These are phyloP conservation scores for Clohesyomyces aquaticus DNA, from an alignment of 495 filamentous ascomycete species.

Conservation along the genomic window DNA sequence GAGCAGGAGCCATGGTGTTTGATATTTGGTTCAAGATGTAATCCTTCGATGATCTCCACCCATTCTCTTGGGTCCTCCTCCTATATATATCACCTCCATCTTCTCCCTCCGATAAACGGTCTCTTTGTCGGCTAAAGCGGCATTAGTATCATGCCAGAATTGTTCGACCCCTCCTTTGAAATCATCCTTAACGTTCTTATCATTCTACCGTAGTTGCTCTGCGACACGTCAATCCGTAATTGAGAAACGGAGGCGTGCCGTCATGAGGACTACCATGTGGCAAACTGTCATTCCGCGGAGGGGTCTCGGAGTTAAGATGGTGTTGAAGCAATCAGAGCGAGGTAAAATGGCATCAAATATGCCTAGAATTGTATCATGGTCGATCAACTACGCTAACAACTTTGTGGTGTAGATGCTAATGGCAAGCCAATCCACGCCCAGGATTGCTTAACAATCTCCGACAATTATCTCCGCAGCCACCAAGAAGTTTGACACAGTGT, in stretches of 20 bases:
- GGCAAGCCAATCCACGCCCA: neutral
- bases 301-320: neutral
- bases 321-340: constrained; percentile 10
- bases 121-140: constrained; percentile 17
- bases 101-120: neutral
- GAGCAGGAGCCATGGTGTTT: constrained; percentile 43
- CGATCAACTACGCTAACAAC: constrained; percentile 4
- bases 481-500: neutral
- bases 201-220: neutral
- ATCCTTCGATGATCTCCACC: constrained; percentile 1
- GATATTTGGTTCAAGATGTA: constrained; percentile 2
- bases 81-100: too few relatives aligned
- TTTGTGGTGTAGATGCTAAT: neutral
- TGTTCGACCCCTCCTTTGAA: constrained; percentile 20
- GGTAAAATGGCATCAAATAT: constrained; percentile 20
- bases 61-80: too few relatives aligned
- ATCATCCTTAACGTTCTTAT: neutral
- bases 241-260: too few relatives aligned
- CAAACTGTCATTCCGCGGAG: too few relatives aligned
- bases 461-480: constrained; percentile 4
- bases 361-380: constrained; percentile 25
- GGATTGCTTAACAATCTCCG: neutral
- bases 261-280: too few relatives aligned
- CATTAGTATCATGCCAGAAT: constrained; percentile 5
- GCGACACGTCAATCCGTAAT: neutral